Conservation (phyloP, 257 asterid genomes). For the Scutellaria baicalensis region DNA sequence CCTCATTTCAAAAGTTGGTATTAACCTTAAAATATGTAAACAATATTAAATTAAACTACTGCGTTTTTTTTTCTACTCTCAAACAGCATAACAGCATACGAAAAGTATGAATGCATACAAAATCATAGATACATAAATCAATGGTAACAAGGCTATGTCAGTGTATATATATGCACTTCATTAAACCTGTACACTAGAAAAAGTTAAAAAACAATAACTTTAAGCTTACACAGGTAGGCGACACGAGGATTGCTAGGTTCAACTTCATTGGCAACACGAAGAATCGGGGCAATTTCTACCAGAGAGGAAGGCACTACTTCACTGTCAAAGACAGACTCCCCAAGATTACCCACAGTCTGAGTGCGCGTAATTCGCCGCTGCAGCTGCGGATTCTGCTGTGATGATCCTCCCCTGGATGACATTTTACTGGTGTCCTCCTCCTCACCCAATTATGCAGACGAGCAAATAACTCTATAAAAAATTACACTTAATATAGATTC, state of each 20-base stretch:
- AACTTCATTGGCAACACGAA: constrained; percentile 96
- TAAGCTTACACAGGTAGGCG: constrained; percentile 77
- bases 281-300: constrained; percentile 92
- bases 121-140: neutral
- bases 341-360: constrained; percentile 80
- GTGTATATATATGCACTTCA: neutral
- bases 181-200: neutral
- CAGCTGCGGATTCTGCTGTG: constrained; percentile 44
- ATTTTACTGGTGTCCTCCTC: constrained; percentile 26
- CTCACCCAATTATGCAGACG: constrained; percentile 2
- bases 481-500: neutral
- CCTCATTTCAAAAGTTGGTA: neutral
- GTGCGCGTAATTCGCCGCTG: constrained; percentile 82
- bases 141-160: neutral
- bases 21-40: too few species aligned
- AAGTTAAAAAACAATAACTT: neutral
- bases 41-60: too few species aligned
- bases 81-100: neutral
- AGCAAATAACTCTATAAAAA: neutral
- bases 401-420: constrained; percentile 60
- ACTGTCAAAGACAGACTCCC: constrained; percentile 82
- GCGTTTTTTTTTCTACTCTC: neutral
- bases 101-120: neutral
- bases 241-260: constrained; percentile 92
- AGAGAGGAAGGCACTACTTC: constrained; percentile 93